A percentile compares a stretch with the other conserved stretches of the same genome.
Evolutionary conservation across 169 alveolate genomes (phyloP).

Genomic region (Plasmodium chabaudi): DNA sequence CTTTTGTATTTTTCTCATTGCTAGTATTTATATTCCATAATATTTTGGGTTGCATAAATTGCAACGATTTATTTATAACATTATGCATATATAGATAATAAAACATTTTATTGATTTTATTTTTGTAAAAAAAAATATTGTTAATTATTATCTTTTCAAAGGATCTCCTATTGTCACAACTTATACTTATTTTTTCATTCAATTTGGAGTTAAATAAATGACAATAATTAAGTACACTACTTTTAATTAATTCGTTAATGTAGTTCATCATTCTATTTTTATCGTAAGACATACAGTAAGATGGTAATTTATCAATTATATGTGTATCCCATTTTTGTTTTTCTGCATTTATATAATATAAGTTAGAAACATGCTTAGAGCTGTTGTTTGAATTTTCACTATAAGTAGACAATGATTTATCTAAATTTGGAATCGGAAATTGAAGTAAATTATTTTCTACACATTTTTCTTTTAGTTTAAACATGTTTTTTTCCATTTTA

Average conservation of each 20-base stretch:
- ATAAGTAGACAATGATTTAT: too few species aligned
- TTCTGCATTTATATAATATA: background rate
- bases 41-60: conserved; percentile 6
- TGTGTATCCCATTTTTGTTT: background rate
- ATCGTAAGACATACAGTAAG: background rate
- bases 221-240: background rate
- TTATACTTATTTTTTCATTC: conserved; percentile 5
- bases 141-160: conserved; percentile 10
- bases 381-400: too few species aligned
- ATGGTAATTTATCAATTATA: background rate
- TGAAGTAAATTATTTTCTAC: conserved; percentile 49
- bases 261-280: background rate
- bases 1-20: background rate
- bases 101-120: conserved; percentile 19
- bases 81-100: conserved; percentile 2
- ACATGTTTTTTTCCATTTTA: conserved; percentile 11
- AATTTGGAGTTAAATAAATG: conserved; percentile 22
- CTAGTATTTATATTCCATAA: conserved; percentile 1
- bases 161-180: too few species aligned
- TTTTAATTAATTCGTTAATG: conserved; percentile 3
- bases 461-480: conserved; percentile 32
- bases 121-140: conserved; percentile 31
- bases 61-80: conserved; percentile 5
- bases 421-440: background rate
- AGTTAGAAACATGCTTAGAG: too few species aligned